These are phyloP conservation scores for Trichosanthes cucumerina DNA, from an alignment of 306 rosid species.

Conservation along the genomic window DNA sequence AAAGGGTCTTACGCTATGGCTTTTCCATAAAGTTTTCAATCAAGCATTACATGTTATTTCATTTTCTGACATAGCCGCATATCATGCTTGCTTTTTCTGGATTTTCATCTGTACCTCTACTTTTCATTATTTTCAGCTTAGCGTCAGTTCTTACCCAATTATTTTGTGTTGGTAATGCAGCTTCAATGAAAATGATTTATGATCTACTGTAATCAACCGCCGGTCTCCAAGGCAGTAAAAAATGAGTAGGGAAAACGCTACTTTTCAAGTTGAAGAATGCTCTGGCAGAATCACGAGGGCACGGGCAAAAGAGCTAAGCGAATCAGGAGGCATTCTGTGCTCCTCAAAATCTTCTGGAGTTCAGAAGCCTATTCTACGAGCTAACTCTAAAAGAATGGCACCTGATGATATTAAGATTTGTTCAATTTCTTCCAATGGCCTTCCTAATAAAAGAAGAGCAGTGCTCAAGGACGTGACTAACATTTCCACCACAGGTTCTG, in stretches of 20 bases:
- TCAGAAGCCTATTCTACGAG: slow-evolving; percentile 22
- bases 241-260: slow-evolving; percentile 41
- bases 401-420: slow-evolving; percentile 37
- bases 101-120: neutral
- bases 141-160: neutral
- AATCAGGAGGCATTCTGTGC: slow-evolving; percentile 25
- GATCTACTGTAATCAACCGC: slow-evolving; percentile 23
- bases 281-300: slow-evolving; percentile 65
- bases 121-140: neutral
- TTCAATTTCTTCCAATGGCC: slow-evolving; percentile 21
- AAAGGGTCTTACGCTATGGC: neutral
- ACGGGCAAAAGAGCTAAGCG: slow-evolving; percentile 45
- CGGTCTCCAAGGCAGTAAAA: slow-evolving; percentile 41
- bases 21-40: neutral
- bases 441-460: slow-evolving; percentile 55
- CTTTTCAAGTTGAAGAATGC: slow-evolving; percentile 42
- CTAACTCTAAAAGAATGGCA: slow-evolving; percentile 37
- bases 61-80: neutral
- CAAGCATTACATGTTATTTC: neutral
- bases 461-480: slow-evolving; percentile 65
- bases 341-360: slow-evolving; percentile 38
- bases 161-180: slow-evolving; percentile 26
- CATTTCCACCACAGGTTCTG: slow-evolving; percentile 8
- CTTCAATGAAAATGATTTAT: slow-evolving; percentile 29
- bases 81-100: neutral